Base-by-base conservation (phyloP, 495 filamentous ascomycete species). In the Xylaria venustula region DNA sequence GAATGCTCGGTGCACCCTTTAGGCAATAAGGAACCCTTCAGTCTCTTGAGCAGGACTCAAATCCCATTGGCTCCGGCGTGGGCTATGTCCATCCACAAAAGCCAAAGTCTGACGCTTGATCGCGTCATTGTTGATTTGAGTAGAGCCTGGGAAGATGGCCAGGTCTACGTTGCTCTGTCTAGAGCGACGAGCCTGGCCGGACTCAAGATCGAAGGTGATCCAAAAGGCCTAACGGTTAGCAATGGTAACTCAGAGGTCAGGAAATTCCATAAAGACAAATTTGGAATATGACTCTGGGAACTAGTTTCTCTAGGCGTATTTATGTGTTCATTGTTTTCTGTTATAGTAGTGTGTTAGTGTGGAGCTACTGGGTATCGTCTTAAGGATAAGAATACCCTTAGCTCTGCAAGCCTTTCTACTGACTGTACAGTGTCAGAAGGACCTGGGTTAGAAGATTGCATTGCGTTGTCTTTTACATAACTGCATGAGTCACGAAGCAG, bases 51-150 rank as follows among this genome's bases (percentile, higher is more conserved):
- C 86, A 92, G 62, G 87, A 90, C 73, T 83, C 90, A 93, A 70
- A 74, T 93, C 65, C 90, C 93, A 2, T 80, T 98, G 14, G 92
- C 95, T 25, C 79, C 96, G 0, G 94, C 93, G 1, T 98, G 94
- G 93, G 94, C 93, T 12, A 62, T 98, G 48, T 93, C 88, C 0
- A 96, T 97, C 52, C 93, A 98, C 79, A 96, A 96, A 75, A 89
- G 92, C 2, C 93, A 98, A 70, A 92, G 92, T 5, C 91, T 97
- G 69, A 97, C 94, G 22, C 80, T 98, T 28, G 90, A 96, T 53
- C 82, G 91, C 1, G 93, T 97, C 8, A 91, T 95, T 60, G 92
- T 98, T 11, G 87, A 97, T 67, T 75, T 98, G 3, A 87, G 88
- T 0, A 83, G 79, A 45, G 89, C 91, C 2, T 98, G 96, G 67